Evolutionary conservation across 148 eudicot genomes (phyloP).

Genomic region (Chenopodium formosanum): DNA sequence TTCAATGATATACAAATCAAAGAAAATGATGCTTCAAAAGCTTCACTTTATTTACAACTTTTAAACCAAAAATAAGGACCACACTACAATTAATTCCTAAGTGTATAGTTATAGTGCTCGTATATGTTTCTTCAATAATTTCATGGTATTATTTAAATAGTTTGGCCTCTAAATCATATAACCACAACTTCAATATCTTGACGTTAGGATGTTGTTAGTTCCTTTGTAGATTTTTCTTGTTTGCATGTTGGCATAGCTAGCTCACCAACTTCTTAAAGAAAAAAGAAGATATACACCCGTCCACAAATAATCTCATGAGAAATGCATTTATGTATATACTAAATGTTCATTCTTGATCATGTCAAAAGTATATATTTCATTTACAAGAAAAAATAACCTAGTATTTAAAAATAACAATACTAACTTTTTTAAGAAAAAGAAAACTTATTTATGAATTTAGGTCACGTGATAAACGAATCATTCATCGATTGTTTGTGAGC

Average conservation of each 20-base stretch:
- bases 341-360: too few species aligned
- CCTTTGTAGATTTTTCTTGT: not conserved
- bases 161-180: not conserved
- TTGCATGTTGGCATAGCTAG: not conserved
- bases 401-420: too few species aligned
- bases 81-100: not conserved
- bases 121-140: not conserved
- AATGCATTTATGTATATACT: too few species aligned
- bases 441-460: too few species aligned
- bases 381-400: too few species aligned
- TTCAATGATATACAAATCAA: not conserved
- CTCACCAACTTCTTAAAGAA: not conserved
- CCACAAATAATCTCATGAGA: too few species aligned
- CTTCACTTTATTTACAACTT: not conserved
- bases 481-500: too few species aligned
- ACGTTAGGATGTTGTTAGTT: not conserved
- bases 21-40: slow-evolving; percentile 12
- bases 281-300: too few species aligned
- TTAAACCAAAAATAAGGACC: not conserved
- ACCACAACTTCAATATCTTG: not conserved
- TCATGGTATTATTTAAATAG: not conserved
- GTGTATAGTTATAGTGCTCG: not conserved
- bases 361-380: too few species aligned
- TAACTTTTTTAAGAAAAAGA: too few species aligned
- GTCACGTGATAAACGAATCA: too few species aligned